Evolutionary conservation across 805 yeast species (phyloP), one percentile per base, ranked within the genome.

Genomic region (Spathaspora sp.): DNA sequence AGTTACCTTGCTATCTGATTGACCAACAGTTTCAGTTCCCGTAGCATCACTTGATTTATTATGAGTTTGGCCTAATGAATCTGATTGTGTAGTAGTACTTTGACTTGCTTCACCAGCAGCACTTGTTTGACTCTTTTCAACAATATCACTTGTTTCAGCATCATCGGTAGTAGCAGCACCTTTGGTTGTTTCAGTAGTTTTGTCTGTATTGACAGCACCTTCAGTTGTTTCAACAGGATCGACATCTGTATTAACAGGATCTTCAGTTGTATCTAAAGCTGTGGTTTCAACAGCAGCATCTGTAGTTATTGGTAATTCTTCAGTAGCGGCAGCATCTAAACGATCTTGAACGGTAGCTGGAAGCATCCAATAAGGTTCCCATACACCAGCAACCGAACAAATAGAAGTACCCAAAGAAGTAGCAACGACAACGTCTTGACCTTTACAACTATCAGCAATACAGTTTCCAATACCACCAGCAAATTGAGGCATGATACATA

Each of bases 401-500:
- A 63, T 46, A 23, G 72, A 62, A 32, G 56, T 53, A 52, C 75
- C 77, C 54, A 61, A 59, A 38, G 63, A 49, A 17, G 69, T 62
- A 47, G 69, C 72, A 23, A 55, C 28, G 26, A 44, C 55, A 39
- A 71, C 75, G 18, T 68, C 66, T 17, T 52, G 45, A 53, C 76
- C 76, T 19, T 52, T 40, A 50, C 80, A 73, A 28, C 69, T 71
- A 19, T 56, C 55, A 32, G 64, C 71, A 38, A 77, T 70, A 67
- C 78, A 73, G 49, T 65, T 58, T 47, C 70, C 76, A 29, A 73
- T 68, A 4, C 53, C 54, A 28, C 66, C 66, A 39, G 61, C 63
- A 63, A 68, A 73, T 44, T 56, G 55, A 42, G 73, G 61, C 69
- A 73, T 72, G 44, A 70, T 74, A 68, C 78, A 73, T 50, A 73